Base-by-base conservation (phyloP, 176 grass and related monocot species). In the Pontederia crassipes region DNA sequence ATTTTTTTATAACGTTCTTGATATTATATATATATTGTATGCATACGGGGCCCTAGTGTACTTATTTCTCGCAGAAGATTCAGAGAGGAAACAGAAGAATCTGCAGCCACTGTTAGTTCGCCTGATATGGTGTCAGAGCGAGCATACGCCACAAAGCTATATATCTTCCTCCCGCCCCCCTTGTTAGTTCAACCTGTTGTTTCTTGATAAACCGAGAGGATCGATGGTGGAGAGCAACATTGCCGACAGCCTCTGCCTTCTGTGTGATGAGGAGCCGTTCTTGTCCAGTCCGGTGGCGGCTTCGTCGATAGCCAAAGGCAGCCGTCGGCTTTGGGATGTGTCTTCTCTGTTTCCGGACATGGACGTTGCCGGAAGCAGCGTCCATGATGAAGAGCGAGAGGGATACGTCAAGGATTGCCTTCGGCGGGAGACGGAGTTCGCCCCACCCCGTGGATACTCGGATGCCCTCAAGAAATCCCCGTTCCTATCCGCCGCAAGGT, bases 381-480 rank as follows among this genome's bases (percentile, higher is more conserved):
- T 13, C 1, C 24, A 49, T 1, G 62, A 67, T 0, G 17, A 66
- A 15, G 71, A 66, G 26, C 28, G 45, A 35, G 59, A 67, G 20
- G 52, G 64, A 20, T 20, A 67, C 48, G 20, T 83, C 10, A 3
- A 9, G 48, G 63, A 74, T 57, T 59, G 71, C 72, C 40, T 77
- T 56, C 64, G 55, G 26, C 81, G 65, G 71, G 82, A 95, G 80
- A 60, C 56, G 1, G 48, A 64, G 49, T 79, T 68, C 28, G 50
- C 26, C 16, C 90, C 90, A 0, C 24, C 47, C 28, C 12, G 46
- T 9, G 70, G 26, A 15, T 90, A 85, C 76, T 64, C 69, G 50
- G 18, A 63, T 8, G 57, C 20, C 15, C 75, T 93, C 14, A 69
- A 65, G 9, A 4, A 18, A 5, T 48, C 68, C 2, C 0, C 2